Evolutionary conservation across 345 rosid species (phyloP), one percentile per base, ranked within the genome.

Genomic region (Mercurialis annua): DNA sequence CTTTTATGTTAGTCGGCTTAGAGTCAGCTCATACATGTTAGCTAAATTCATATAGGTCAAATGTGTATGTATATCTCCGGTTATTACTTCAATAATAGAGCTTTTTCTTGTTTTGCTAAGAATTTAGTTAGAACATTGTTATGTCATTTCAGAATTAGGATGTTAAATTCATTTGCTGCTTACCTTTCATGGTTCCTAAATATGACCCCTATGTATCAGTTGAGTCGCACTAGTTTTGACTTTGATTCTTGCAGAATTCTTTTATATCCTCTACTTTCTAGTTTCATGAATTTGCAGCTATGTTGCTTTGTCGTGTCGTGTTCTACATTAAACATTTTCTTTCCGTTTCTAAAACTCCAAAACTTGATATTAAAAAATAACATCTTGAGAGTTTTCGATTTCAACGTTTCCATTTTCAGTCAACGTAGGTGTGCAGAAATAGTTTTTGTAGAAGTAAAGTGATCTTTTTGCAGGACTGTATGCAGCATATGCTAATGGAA

Each of bases 1-100:
- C 23, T 38, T 33, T 59, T 68, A 57, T 49, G 40, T 46, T 59
- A 60, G 34, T 67, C 15, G 62, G 30, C 20, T 49, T 38, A 21
- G 63, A 69, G 47, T 69, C n/a, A 69, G 47, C 63, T 70, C 60
- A 54, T 42, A 21, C 66, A 31, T 68, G 49, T 62, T 51, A 53
- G 46, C n/a, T 69, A 29, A 38, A 40, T 48, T 21, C 38, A 51
- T 50, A 74, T 47, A 58, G 53, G 36, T 68, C 67, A 44, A 31
- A 66, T 67, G 47, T 66, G 18, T 21, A 33, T 73, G 48, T 52
- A 70, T 72, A 69, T 70, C 65, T 62, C 50, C 33, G 33, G 16
- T 65, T 62, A 23, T 69, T 36, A 57, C 20, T 29, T 55, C 10
- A 60, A 54, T 44, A 62, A 20, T 33, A 48, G 42, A 46, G 64